Evolutionary conservation across 164 flowering plant species (phyloP).

Genomic region (Macadamia integrifolia): DNA sequence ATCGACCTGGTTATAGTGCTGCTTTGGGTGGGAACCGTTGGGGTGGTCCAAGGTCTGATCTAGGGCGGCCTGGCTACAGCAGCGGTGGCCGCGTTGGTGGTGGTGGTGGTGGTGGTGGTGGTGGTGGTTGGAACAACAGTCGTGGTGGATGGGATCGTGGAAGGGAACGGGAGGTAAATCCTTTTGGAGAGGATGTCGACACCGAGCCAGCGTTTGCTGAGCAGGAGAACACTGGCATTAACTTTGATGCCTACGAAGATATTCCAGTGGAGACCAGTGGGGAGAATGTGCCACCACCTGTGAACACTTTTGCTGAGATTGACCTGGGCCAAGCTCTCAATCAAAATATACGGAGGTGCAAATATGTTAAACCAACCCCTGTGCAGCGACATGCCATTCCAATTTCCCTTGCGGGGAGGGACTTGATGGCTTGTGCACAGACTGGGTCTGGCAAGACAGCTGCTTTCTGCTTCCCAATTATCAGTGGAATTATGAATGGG

Average conservation of each 20-base stretch:
- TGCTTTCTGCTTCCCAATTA: conserved; percentile 78
- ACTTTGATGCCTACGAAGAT: conserved; percentile 79
- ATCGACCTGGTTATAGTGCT: conserved; percentile 21
- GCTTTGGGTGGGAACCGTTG: conserved; percentile 21
- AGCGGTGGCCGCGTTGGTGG: conserved; percentile 19
- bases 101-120: conserved; percentile 22
- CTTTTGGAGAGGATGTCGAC: conserved; percentile 47
- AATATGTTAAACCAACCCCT: conserved; percentile 78
- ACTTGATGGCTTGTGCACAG: conserved; percentile 84
- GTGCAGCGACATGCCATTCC: conserved; percentile 80
- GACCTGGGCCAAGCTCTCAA: conserved; percentile 66
- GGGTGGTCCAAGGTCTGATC: conserved; percentile 25
- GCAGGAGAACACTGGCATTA: conserved; percentile 60
- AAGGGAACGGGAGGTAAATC: conserved; percentile 54
- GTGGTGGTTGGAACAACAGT: conserved; percentile 37
- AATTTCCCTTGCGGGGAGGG: conserved; percentile 58
- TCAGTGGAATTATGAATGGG: conserved; percentile 64
- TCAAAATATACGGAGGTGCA: conserved; percentile 58
- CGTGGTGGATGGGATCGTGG: conserved; percentile 50
- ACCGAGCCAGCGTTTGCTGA: conserved; percentile 28
- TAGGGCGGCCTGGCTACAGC: conserved; percentile 10
- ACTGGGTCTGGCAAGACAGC: conserved; percentile 91
- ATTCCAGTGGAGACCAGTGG: conserved; percentile 84
- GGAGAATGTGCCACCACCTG: conserved; percentile 64
- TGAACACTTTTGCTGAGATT: conserved; percentile 66